phyloP scores from a whole-genome alignment of 148 eudicot genomes.

The Rhododendron griersonianum region DNA sequence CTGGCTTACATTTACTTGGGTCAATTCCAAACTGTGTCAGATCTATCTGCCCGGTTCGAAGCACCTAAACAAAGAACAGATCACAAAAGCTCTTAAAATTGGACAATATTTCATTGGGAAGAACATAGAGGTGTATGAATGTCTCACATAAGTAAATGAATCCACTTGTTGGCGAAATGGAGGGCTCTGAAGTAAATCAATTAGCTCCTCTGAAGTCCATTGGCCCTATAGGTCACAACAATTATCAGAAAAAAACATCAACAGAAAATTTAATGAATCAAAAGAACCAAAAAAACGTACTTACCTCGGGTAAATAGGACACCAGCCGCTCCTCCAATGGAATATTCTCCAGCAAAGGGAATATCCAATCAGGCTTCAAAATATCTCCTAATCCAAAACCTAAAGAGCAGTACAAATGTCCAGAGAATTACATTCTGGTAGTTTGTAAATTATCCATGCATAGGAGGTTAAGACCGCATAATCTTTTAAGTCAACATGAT shows the following conservation, averaged over 20 bases:
- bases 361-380: constrained; percentile 77
- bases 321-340: constrained; percentile 64
- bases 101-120: background rate
- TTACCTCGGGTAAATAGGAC: constrained; percentile 91
- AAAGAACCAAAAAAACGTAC: background rate
- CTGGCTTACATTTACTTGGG: constrained; percentile 84
- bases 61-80: constrained; percentile 50
- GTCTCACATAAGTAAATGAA: constrained; percentile 88
- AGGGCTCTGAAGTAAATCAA: constrained; percentile 88
- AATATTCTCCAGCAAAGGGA: constrained; percentile 63
- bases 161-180: constrained; percentile 99
- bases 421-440: background rate
- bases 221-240: constrained; percentile 54
- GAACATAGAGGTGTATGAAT: background rate
- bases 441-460: background rate
- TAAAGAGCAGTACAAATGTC: constrained; percentile 17
- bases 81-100: background rate
- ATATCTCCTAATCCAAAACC: constrained; percentile 96
- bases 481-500: background rate
- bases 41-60: constrained; percentile 92
- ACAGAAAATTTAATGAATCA: background rate
- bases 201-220: constrained; percentile 59
- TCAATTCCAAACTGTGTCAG: constrained; percentile 92
- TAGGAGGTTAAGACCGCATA: background rate
- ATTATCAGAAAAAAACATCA: background rate